These are phyloP conservation scores for Eimeria sp. DNA, from an alignment of 169 alveolate species.

Conservation along the genomic window DNA sequence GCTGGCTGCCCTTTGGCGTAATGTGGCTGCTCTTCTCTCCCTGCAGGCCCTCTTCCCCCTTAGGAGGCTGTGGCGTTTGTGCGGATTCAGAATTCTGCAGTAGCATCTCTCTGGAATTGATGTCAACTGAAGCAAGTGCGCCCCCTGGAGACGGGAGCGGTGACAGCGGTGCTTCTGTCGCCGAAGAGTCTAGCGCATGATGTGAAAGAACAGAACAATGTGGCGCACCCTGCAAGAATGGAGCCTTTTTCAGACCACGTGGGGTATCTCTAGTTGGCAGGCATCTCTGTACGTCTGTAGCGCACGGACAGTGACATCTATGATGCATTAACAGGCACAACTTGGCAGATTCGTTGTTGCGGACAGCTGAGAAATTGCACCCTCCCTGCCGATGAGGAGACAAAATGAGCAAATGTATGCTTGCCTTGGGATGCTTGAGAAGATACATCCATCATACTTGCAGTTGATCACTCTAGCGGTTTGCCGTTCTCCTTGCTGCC, in stretches of 20 bases:
- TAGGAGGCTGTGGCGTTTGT: background rate
- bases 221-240: background rate
- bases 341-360: background rate
- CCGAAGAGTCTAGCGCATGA: constrained; percentile 36
- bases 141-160: constrained; percentile 25
- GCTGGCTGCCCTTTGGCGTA: constrained; percentile 68
- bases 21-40: constrained; percentile 22
- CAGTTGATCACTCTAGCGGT: background rate
- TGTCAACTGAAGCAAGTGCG: constrained; percentile 6
- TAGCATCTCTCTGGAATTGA: background rate
- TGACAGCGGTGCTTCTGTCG: constrained; percentile 61
- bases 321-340: background rate
- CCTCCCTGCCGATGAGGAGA: background rate
- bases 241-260: background rate
- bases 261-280: constrained; percentile 7
- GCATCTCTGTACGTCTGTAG: constrained; percentile 15
- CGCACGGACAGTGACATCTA: background rate
- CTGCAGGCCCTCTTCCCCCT: background rate
- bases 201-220: constrained; percentile 9
- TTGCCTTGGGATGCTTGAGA: constrained; percentile 43
- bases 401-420: background rate
- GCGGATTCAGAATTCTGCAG: background rate
- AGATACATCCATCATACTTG: constrained; percentile 26
- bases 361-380: background rate
- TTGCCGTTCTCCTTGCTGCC: constrained; percentile 10